A percentile compares a stretch with the other conserved stretches of the same genome.
Evolutionary conservation across 2,329 filamentous ascomycete species (phyloP).

Genomic region (Diaporthe citrichinensis): DNA sequence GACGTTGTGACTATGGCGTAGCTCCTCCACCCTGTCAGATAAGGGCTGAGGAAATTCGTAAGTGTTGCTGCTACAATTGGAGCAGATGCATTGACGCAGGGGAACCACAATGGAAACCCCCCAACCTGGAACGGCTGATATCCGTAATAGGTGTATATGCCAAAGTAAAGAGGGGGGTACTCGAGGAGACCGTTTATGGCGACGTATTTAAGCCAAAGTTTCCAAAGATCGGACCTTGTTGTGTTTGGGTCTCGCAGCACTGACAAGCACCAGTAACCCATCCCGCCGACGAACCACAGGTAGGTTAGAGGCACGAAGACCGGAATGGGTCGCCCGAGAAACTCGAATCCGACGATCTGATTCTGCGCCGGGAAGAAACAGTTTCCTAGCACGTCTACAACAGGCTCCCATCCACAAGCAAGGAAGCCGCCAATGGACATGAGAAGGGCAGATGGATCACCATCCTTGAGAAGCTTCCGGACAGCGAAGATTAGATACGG

Average conservation of each 20-base stretch:
- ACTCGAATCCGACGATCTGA: constrained; percentile 19
- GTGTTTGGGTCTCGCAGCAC: background rate
- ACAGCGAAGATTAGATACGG: constrained; percentile 14
- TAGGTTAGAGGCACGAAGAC: constrained; percentile 6
- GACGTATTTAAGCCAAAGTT: constrained; percentile 5
- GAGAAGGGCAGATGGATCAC: constrained; percentile 2
- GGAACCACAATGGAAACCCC: constrained; percentile 13
- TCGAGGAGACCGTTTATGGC: constrained; percentile 7
- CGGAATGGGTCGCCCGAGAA: background rate
- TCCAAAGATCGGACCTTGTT: constrained; percentile 2
- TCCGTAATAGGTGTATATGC: constrained; percentile 23
- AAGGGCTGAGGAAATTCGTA: background rate
- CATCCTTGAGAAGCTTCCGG: background rate
- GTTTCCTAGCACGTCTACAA: constrained; percentile 1
- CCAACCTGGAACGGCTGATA: background rate
- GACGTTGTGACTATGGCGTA: background rate
- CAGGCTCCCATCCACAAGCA: background rate
- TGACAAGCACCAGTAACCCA: constrained; percentile 18
- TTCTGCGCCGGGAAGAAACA: background rate
- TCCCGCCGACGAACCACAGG: constrained; percentile 8
- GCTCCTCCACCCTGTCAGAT: constrained; percentile 5
- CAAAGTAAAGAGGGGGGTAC: constrained; percentile 7
- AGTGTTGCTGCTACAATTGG: constrained; percentile 5
- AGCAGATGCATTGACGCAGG: constrained; percentile 14
- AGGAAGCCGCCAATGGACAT: constrained; percentile 15